Base-by-base conservation (phyloP, 192 early-diverging fungal genomes). In the Rhizophagus sp. region DNA sequence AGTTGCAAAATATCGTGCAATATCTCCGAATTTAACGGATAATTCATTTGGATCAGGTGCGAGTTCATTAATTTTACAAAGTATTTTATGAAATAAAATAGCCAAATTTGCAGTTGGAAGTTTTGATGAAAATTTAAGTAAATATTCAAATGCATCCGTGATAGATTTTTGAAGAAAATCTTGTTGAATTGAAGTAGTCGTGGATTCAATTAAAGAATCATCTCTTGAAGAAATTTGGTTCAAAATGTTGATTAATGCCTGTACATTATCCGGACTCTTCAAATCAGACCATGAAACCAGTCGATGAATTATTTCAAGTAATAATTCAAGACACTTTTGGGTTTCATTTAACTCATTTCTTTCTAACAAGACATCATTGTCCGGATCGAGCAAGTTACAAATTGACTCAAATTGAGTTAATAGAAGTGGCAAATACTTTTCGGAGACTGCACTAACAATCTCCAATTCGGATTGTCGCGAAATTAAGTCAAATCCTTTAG, bases 31-130 rank as follows among this genome's bases (percentile, higher is more conserved):
- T 49, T 81, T 81, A 10, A 65, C 12, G 1, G 78, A 72, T 15
- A 88, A 75, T 3, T 80, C 70, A 11, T 57, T 52, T 11, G 79
- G 66, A 41, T 80, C 69, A 3, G 82, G 75, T 2, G 86, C 82
- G 22, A 90, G 62, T 25, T 75, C 74, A 69, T 83, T 67, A n/a
- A 87, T 71, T n/a, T 82, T 84, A 11, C 82, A 74, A 5, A 89
- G 50, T 7, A 86, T 73, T 27, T 88, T 86, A 25, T 84, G 80
- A 5, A 88, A 57, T 24, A 76, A 67, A 8, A 83, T 84, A 1
- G 89, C 86, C 1, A 81, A 81, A 66, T 85, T 82, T 44, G 81
- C 83, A 67, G 81, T 83, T n/a, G 86, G 85, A 70, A 87, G 81
- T 70, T 79, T 81, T 12, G 80, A 76, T 2, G 76, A 74, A 78